These are phyloP conservation scores for Cenchrus purpureus DNA, from an alignment of 176 grass and related monocot species.

Conservation along the genomic window DNA sequence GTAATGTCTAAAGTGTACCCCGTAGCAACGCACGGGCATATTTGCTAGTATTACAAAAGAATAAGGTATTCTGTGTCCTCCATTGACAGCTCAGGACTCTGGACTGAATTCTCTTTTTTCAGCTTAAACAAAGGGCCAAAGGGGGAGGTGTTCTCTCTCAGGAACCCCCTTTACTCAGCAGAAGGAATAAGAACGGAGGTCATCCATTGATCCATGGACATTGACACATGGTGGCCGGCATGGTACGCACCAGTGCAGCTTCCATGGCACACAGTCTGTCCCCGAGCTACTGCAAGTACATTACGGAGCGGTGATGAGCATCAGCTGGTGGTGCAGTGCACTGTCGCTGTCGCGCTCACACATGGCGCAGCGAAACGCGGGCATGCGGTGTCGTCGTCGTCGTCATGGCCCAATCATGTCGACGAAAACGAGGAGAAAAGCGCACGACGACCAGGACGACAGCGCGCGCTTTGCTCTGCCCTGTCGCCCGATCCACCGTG, in stretches of 20 bases:
- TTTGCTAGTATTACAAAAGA: no score
- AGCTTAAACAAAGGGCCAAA: not conserved
- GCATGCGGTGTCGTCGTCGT: not conserved
- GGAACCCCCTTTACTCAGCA: not conserved
- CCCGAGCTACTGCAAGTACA: slow-evolving; percentile 21
- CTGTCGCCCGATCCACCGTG: not conserved
- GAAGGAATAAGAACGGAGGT: not conserved
- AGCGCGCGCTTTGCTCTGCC: not conserved
- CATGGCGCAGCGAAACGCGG: slow-evolving; percentile 25
- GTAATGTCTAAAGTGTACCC: no score
- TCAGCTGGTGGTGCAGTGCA: not conserved
- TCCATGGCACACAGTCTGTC: not conserved
- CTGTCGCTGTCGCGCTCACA: slow-evolving; percentile 3
- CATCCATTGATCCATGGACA: not conserved
- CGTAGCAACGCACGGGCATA: no score
- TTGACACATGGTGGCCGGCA: not conserved
- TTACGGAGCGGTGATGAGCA: not conserved
- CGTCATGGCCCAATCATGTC: slow-evolving; percentile 56
- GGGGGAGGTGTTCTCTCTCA: not conserved
- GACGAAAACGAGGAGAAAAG: slow-evolving; percentile 64
- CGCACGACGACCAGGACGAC: not conserved
- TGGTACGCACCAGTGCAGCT: not conserved
- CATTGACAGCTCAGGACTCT: not conserved
- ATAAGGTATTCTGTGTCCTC: not conserved
- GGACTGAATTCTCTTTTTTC: not conserved